Conservation (phyloP, 305 asterid species). For the Fraxinus sp. region DNA sequence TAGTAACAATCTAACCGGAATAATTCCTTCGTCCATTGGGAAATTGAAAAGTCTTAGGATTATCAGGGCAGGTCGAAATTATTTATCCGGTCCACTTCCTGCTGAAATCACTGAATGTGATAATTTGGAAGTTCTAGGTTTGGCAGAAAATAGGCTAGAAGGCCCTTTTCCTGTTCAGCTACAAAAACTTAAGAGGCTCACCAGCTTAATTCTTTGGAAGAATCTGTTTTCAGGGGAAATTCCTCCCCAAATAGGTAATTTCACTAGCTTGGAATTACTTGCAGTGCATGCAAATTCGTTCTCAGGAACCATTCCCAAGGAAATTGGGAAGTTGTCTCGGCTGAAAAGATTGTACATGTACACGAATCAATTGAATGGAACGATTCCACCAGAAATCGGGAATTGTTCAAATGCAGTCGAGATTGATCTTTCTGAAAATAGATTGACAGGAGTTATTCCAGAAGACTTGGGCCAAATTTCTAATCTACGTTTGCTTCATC, state of each 20-base stretch:
- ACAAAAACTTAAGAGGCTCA: conserved; percentile 52
- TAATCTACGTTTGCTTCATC: conserved; percentile 63
- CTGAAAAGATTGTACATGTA: conserved; percentile 62
- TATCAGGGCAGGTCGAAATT: conserved; percentile 68
- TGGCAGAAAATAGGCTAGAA: conserved; percentile 69
- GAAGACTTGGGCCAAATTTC: conserved; percentile 41
- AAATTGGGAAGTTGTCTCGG: conserved; percentile 53
- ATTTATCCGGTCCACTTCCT: conserved; percentile 68
- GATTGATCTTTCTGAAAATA: conserved; percentile 86
- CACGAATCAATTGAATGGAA: conserved; percentile 67
- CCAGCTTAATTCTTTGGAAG: conserved; percentile 62
- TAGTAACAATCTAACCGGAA: conserved; percentile 77
- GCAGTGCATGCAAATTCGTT: conserved; percentile 66
- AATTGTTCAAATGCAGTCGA: conserved; percentile 63
- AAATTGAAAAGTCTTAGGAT: conserved; percentile 55
- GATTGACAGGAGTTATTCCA: conserved; percentile 61
- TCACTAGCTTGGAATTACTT: conserved; percentile 61
- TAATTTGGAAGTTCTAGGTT: conserved; percentile 61
- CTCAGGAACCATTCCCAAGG: conserved; percentile 61
- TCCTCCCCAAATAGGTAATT: conserved; percentile 75
- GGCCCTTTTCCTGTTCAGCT: conserved; percentile 66
- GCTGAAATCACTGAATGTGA: conserved; percentile 60
- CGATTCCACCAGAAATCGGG: conserved; percentile 63
- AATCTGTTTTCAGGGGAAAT: conserved; percentile 63
- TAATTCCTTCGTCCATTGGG: conserved; percentile 60